Evolutionary conservation across 2,329 filamentous ascomycete species (phyloP), one percentile per base, ranked within the genome.

Genomic region (Aschersonia sp.): DNA sequence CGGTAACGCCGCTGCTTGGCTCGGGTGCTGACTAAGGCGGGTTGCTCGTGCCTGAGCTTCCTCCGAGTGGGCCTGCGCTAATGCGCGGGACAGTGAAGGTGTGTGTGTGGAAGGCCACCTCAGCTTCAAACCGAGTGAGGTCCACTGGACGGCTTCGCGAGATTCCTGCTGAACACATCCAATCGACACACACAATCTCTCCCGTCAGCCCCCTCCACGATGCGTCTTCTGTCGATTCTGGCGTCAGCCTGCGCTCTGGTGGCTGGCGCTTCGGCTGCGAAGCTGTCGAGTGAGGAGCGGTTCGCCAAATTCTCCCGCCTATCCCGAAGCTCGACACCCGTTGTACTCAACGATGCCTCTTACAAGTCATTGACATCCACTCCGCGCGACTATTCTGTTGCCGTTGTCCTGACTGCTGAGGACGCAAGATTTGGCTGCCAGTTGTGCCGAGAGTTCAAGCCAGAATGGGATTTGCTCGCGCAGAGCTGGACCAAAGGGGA

Each of bases 401-500:
- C 81, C 2, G 76, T 98, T 4, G 76, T 98, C 11, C 70, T 98
- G 54, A 98, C 92, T 1, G 92, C 92, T 39, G 68, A 89, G 58
- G 89, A 95, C 54, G 60, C 80, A 32, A 79, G 87, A 49, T 95
- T 86, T 61, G 86, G 84, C 50, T 98, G 92, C 63, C 72, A 81
- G 54, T 72, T 97, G 45, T 98, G 92, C 65, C 77, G 80, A 46
- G 87, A 94, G 47, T 95, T 98, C 64, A 85, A 95, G 63, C 84
- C 89, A 1, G 92, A 98, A 67, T 98, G 88, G 84, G 85, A 94
- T 48, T 66, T 97, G 47, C 68, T 98, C 47, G 79, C 78, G 47
- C 85, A 80, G 65, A 92, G 85, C 66, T 98, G 92, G 92, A 73
- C 74, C 52, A 87, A 84, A 63, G 88, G 86, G 6, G 85, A 94